These are phyloP conservation scores for Monilinia laxa DNA, from an alignment of 2,329 filamentous ascomycete genomes.

Conservation along the genomic window DNA sequence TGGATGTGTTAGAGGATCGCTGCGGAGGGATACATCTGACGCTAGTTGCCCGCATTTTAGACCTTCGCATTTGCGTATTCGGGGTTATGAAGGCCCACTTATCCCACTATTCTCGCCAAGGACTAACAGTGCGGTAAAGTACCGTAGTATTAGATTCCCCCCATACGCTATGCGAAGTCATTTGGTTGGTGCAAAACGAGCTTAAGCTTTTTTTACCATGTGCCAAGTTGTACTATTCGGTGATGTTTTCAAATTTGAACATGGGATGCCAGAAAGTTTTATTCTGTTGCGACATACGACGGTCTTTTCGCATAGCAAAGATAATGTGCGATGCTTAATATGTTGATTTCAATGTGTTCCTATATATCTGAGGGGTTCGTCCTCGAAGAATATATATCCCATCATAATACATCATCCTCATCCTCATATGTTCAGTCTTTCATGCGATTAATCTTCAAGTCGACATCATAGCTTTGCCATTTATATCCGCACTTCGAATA, in stretches of 20 bases:
- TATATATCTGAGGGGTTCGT: background rate
- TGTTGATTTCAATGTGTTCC: background rate
- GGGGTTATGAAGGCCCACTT: background rate
- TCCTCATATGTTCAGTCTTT: no score
- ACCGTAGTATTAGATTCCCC: background rate
- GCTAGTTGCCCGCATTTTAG: background rate
- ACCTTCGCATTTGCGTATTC: slow-evolving; percentile 17
- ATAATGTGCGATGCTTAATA: slow-evolving; percentile 11
- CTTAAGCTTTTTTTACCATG: background rate
- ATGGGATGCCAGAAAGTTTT: background rate
- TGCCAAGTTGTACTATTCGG: background rate
- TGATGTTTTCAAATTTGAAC: background rate
- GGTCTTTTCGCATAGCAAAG: slow-evolving; percentile 4
- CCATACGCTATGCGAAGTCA: background rate
- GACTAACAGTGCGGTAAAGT: background rate
- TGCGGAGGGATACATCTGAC: background rate
- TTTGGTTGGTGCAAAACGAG: background rate
- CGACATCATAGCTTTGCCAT: background rate
- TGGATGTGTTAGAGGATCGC: background rate
- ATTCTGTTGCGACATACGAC: background rate
- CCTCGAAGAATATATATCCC: background rate
- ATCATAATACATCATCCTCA: no score
- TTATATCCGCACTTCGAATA: background rate
- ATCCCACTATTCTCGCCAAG: background rate
- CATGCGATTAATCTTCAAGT: no score